Evolutionary conservation across 2,329 filamentous ascomycete species (phyloP).

Genomic region (Ceratocystiopsis minuta): DNA sequence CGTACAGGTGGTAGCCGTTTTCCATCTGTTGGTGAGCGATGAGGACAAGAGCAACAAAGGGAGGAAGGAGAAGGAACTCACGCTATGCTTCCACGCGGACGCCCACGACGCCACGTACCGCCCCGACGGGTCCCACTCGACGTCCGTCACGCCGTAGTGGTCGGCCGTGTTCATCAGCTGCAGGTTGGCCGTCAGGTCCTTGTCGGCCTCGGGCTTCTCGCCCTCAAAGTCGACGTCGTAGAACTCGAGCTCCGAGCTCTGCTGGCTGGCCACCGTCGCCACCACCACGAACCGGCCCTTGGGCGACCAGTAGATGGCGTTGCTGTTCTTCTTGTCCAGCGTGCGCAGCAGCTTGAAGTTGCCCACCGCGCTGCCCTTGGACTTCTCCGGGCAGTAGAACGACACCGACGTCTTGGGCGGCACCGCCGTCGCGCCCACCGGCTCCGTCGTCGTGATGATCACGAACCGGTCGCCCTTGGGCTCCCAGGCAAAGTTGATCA

Average conservation of each 20-base stretch:
- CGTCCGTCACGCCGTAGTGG: slow-evolving; percentile 93
- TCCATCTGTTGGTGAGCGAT: slow-evolving; percentile 52
- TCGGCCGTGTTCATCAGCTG: slow-evolving; percentile 87
- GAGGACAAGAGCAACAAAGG: not conserved
- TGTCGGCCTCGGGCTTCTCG: slow-evolving; percentile 81
- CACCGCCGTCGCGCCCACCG: slow-evolving; percentile 58
- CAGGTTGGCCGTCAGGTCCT: slow-evolving; percentile 85
- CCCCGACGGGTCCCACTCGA: slow-evolving; percentile 95
- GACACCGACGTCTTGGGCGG: slow-evolving; percentile 85
- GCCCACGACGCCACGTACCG: slow-evolving; percentile 88
- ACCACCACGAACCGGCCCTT: slow-evolving; percentile 89
- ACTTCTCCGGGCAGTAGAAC: slow-evolving; percentile 94
- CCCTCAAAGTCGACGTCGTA: slow-evolving; percentile 97
- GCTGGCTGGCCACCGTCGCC: slow-evolving; percentile 78
- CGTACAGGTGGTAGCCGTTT: slow-evolving; percentile 96
- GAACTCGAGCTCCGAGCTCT: slow-evolving; percentile 92
- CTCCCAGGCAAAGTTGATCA: slow-evolving; percentile 99
- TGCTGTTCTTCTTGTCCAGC: slow-evolving; percentile 97
- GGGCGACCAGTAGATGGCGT: slow-evolving; percentile 98
- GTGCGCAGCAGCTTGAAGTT: slow-evolving; percentile 96
- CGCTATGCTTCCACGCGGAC: slow-evolving; percentile 86
- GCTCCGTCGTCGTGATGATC: slow-evolving; percentile 85
- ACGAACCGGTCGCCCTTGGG: slow-evolving; percentile 96
- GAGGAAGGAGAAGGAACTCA: slow-evolving; percentile 31
- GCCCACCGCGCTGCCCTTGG: slow-evolving; percentile 60